These are phyloP conservation scores for Diaporthe nobilis DNA, from an alignment of 2,329 filamentous ascomycete genomes.

Conservation along the genomic window DNA sequence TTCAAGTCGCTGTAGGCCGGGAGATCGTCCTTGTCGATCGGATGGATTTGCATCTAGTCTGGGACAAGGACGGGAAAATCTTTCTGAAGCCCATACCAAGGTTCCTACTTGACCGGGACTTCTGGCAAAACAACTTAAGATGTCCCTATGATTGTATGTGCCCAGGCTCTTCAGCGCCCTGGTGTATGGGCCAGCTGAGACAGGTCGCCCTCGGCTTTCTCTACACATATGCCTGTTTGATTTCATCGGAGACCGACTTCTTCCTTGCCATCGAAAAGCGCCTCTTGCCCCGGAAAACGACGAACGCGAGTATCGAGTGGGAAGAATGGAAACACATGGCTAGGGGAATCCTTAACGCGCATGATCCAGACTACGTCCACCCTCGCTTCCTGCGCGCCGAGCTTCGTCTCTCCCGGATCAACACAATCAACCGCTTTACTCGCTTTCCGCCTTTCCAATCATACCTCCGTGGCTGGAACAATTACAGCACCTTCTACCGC, in stretches of 20 bases:
- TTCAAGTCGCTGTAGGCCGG: not conserved
- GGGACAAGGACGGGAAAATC: not conserved
- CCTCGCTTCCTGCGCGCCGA: conserved; percentile 45
- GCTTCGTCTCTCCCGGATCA: conserved; percentile 44
- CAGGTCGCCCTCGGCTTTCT: not conserved
- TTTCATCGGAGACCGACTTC: not conserved
- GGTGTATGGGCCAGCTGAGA: not conserved
- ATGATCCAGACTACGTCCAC: conserved; percentile 40
- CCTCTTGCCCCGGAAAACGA: not conserved
- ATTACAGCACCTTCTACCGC: conserved; percentile 39
- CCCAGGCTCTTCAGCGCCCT: not conserved
- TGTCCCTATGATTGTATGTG: not conserved
- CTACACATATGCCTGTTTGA: not conserved
- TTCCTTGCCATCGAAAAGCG: not conserved
- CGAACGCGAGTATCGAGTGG: not conserved
- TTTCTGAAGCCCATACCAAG: not conserved
- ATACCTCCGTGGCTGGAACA: conserved; percentile 39
- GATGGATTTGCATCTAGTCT: conserved; percentile 4
- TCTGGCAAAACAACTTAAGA: not conserved
- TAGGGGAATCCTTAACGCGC: conserved; percentile 39
- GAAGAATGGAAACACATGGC: not conserved
- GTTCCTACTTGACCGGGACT: not conserved
- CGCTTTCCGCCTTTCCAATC: conserved; percentile 35
- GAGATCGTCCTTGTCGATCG: not conserved
- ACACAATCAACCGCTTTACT: conserved; percentile 42